Base-by-base conservation (phyloP, 768 basidiomycete species). In the Amanita subjunquillea region DNA sequence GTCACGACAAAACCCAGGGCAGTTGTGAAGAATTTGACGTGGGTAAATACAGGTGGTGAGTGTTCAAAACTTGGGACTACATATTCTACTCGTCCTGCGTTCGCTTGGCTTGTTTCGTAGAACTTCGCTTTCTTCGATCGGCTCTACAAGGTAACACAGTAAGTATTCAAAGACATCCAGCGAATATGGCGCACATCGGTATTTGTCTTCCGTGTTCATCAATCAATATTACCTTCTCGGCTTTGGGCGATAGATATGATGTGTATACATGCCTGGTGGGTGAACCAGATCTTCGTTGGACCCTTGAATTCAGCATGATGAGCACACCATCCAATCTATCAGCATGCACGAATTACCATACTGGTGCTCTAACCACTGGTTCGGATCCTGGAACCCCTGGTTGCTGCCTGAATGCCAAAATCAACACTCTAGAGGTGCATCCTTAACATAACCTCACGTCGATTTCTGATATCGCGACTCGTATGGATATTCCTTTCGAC, bases 181-280 rank as follows among this genome's bases (percentile, higher is more conserved):
- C n/a, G 17, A 39, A 22, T 12, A 20, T 25, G 15, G 5, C 30
- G 48, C 29, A 60, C 59, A 56, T 36, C 4, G 59, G 59, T 39
- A 57, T 55, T 54, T 60, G 59, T 30, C 55, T 55, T 34, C 59
- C 59, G 12, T 46, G 53, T 34, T 60, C 53, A 22, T 60, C 57
- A 25, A 60, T 57, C 47, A 59, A 45, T 27, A 60, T 58, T 4
- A 60, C 54, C 36, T 56, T 57, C 10, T 51, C 51, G 42, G 51
- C 36, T 27, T 55, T 53, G 20, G 55, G 47, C 12, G 55, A 53
- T 22, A 41, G 13, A 37, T 49, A 49, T 20, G 46, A 49, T 23
- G 54, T 50, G 48, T 50, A 44, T 44, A 55, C 32, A 23, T 51
- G 44, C 55, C 45, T 25, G 22, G 22, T 39, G 30, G 51, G 51